These are phyloP conservation scores for Tolypocladium album DNA, from an alignment of 2,329 filamentous ascomycete species.

Conservation along the genomic window DNA sequence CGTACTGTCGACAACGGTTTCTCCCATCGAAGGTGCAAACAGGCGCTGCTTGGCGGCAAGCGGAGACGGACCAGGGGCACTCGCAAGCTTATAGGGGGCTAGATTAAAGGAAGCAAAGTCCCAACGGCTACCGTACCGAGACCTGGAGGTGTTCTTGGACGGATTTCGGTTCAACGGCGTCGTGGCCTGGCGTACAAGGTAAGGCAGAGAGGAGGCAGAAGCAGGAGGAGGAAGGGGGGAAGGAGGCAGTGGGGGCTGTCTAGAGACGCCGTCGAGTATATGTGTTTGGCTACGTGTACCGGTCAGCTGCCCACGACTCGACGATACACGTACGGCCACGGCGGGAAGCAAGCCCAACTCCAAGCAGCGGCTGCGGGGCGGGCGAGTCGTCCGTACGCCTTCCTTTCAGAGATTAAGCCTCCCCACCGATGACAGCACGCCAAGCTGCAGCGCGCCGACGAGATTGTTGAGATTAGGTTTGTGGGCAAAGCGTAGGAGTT, in stretches of 20 bases:
- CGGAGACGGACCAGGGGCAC: background rate
- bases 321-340: background rate
- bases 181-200: background rate
- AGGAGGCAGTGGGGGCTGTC: background rate
- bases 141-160: background rate
- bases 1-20: conserved; percentile 24
- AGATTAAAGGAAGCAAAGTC: background rate
- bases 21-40: conserved; percentile 28
- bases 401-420: background rate
- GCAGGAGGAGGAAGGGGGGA: background rate
- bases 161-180: too few species aligned
- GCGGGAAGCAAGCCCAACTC: background rate
- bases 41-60: background rate
- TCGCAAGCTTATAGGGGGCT: background rate
- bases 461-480: conserved; percentile 20
- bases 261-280: background rate
- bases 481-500: background rate
- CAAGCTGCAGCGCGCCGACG: background rate
- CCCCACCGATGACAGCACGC: background rate
- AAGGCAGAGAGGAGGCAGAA: background rate
- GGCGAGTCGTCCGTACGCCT: background rate
- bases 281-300: background rate
- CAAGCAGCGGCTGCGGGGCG: conserved; percentile 1
- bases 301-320: background rate
- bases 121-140: background rate